Base-by-base conservation (phyloP, 495 filamentous ascomycete genomes). In the Arthonia radiata region DNA sequence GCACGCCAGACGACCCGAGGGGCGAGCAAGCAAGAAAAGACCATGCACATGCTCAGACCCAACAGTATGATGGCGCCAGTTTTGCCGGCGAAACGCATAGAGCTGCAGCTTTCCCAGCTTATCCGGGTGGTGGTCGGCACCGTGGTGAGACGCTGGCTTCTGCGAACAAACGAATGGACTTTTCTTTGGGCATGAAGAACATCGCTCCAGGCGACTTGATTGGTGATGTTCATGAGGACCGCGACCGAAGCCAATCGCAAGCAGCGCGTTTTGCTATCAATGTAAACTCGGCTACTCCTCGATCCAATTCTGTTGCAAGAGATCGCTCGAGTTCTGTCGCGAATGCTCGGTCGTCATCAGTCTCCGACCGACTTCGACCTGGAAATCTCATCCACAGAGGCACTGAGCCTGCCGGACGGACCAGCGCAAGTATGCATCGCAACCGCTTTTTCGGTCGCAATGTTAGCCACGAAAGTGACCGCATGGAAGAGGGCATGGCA, bases 111-210 rank as follows among this genome's bases (percentile, higher is more conserved):
- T 18, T 24, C n/a, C 15, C 23, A 18, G 14, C 22, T 5, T 15
- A 22, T 24, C 41, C 44, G 7, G 50, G 50, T 22, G 42, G 40
- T 0, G 54, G 52, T 7, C 54, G 67, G 3, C 42, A 50, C 11
- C 61, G 64, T 14, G 61, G 61, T 23, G 57, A 67, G 31, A 61
- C 61, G 0, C 35, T 59, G 13, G 52, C 57, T 1, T 37, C 40
- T 9, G 62, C 67, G 44, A 54, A 53, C 26, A 67, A 66, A 22
- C 67, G 71, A 15, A 67, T 77, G 16, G 75, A 80, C 38, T 80
- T 80, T 47, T 74, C 71, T 4, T 53, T 78, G 4, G 74, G 74
- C 15, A 71, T 76, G 50, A 54, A 52, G 18, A 55, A 60, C 30
- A 48, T 72, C 13, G 53, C 54, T 8, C 54, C 61, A 6, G 57